Conservation (phyloP, 2,329 filamentous ascomycete genomes). For the Verticillium zaregamsianum region DNA sequence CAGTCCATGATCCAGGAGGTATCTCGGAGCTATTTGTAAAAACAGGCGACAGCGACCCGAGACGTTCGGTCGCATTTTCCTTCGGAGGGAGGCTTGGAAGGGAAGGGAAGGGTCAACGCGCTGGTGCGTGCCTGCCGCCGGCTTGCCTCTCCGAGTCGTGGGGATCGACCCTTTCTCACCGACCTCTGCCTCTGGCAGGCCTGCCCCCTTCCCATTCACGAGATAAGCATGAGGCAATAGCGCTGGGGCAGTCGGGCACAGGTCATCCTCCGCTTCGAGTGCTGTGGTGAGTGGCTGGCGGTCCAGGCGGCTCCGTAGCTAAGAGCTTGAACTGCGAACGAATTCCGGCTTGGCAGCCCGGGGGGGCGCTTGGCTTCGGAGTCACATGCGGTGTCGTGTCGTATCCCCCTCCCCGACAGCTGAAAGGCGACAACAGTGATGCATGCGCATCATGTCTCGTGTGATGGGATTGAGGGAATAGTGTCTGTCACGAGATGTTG, state of each 20-base stretch:
- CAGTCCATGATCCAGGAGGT: background rate
- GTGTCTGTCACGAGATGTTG: background rate
- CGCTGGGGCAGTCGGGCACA: background rate
- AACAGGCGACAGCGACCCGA: background rate
- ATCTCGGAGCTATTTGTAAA: background rate
- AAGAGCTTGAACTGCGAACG: background rate
- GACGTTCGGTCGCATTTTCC: background rate
- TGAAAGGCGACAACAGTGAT: background rate
- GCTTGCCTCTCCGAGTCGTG: background rate
- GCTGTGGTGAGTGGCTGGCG: background rate
- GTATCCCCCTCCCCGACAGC: background rate
- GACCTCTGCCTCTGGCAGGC: background rate
- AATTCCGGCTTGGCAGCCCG: background rate
- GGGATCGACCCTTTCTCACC: background rate
- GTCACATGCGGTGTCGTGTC: background rate
- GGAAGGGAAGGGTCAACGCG: background rate
- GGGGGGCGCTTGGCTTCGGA: background rate
- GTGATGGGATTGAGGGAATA: background rate
- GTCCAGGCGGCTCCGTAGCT: background rate
- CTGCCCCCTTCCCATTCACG: background rate
- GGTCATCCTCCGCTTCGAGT: background rate
- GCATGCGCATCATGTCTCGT: background rate
- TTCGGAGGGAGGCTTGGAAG: background rate
- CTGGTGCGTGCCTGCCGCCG: background rate
- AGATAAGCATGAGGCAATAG: background rate